Conservation (phyloP, 169 alveolate genomes). For the Eimeria sp. region DNA sequence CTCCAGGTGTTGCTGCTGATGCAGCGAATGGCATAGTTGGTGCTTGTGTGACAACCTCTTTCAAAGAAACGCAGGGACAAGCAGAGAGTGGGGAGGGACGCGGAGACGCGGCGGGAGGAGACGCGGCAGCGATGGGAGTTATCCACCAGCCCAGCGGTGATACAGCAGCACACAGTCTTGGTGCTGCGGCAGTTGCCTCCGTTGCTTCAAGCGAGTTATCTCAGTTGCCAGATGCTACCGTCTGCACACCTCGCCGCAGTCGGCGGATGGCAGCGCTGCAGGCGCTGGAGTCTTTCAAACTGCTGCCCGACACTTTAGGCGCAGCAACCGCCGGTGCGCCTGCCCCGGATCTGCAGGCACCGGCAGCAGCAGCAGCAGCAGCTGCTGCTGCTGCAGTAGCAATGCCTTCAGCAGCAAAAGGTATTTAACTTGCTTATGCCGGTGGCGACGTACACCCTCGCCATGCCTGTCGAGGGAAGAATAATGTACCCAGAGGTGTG, state of each 20-base stretch:
- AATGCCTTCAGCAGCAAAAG: background rate
- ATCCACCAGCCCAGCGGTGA: background rate
- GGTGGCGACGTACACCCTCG: background rate
- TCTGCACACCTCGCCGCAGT: slow-evolving; percentile 28
- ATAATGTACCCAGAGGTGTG: background rate
- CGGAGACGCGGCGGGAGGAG: no score
- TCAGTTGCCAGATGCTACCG: background rate
- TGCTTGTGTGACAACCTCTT: background rate
- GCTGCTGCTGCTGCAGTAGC: slow-evolving; percentile 28
- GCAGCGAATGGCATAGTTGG: background rate
- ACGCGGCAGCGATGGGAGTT: background rate
- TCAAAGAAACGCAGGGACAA: background rate
- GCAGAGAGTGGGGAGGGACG: background rate
- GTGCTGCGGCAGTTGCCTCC: background rate
- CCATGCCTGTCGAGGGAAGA: background rate
- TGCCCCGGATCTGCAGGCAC: background rate
- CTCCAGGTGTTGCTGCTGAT: background rate
- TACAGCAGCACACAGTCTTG: background rate
- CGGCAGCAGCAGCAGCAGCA: slow-evolving; percentile 1
- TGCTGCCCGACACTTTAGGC: slow-evolving; percentile 27
- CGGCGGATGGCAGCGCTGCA: slow-evolving; percentile 71
- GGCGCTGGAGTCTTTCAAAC: slow-evolving; percentile 69
- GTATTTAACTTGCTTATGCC: background rate
- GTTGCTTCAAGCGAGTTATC: slow-evolving; percentile 20
- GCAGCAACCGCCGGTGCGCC: slow-evolving; percentile 3